Evolutionary conservation across 1,284 basidiomycete genomes (phyloP), one percentile per base, ranked within the genome.

Genomic region (Malassezia sp.): DNA sequence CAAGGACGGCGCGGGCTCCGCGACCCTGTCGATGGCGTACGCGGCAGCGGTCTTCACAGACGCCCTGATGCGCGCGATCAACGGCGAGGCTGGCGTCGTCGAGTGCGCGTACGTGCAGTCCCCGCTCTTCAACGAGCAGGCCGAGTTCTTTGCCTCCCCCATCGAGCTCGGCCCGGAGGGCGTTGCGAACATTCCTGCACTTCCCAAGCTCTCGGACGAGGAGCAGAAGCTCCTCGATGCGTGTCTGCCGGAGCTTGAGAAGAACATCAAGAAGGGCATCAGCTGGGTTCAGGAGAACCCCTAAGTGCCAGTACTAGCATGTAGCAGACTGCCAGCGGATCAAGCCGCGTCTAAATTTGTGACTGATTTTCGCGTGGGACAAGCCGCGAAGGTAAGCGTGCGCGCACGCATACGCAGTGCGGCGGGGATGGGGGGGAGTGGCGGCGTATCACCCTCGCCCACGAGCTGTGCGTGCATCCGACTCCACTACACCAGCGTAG

Each of bases 21-120:
- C 86, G 28, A 89, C 85, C 18, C 80, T 89, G 56, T 85, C 83
- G 24, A 89, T 89, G 85, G 85, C 84, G 42, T 87, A 83, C 57
- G 70, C 74, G 81, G 74, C 74, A 45, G 61, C 74, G 61, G 57
- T 60, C 39, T 56, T 57, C 54, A 57, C 60, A 54, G 87, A 87
- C 67, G 84, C 84, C 36, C 74, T 95, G 61, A 76, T 95, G 67
- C 79, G 81, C 46, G 89, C 86, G n/a, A 53, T 87, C 59, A 81
- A 81, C 56, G 90, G 90, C 62, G 85, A 89, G 75, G 82, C 81
- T 72, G 84, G 84, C 52, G 80, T 95, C 61, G 73, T 85, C 49
- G 79, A 81, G 29, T 89, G 89, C 26, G 83, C 80, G 53, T 95
- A 82, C 65, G 85, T 95, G 62, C 78, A 85, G 72, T 80, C 86